Base-by-base conservation (phyloP, 106 monocot genomes). In the Dendrobium nobile region DNA sequence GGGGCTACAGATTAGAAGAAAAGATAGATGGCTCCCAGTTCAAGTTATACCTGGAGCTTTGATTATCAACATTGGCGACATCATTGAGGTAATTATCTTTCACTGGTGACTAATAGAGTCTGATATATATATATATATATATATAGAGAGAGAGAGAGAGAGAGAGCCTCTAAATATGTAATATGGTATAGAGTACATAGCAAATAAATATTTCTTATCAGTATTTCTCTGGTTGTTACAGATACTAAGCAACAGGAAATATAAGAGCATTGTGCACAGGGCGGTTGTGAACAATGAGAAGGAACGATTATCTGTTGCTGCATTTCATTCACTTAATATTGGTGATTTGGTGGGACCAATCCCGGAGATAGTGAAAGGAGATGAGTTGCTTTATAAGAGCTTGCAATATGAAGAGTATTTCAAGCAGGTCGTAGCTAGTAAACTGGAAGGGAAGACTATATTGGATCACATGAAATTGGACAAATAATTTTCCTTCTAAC, bases 231-330 rank as follows among this genome's bases (percentile, higher is more conserved):
- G 51, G 5, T 80, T 6, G n/a, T 41, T 74, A 43, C 82, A 91
- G 91, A 89, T 92, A 8, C 15, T 91, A 17, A 88, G 87, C 11
- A 94, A 94, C 54, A 88, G 94, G 43, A 85, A 59, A 56, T 94
- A 94, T 83, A 92, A 88, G 84, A 92, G 94, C 73, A 87, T 94
- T 18, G 92, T 92, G 45, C 94, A 95, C 84, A 83, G 90, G 40
- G 94, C 81, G 20, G 82, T 92, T 65, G 83, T 85, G 8, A 84
- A 82, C 73, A 33, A 55, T 16, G 78, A 88, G 47, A 67, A 17
- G 11, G 84, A 86, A 24, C 41, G 90, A 74, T 65, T 95, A 8
- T 95, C 92, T 6, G 54, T 90, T 16, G 92, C 87, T 64, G 92
- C 88, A 9, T 95, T 95, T 82, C 61, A 61, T 61, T 79, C 15